A percentile compares a stretch with the other conserved stretches of the same genome.
Evolutionary conservation across 495 filamentous ascomycete genomes (phyloP).

Genomic region (Cenococcum geophilum): DNA sequence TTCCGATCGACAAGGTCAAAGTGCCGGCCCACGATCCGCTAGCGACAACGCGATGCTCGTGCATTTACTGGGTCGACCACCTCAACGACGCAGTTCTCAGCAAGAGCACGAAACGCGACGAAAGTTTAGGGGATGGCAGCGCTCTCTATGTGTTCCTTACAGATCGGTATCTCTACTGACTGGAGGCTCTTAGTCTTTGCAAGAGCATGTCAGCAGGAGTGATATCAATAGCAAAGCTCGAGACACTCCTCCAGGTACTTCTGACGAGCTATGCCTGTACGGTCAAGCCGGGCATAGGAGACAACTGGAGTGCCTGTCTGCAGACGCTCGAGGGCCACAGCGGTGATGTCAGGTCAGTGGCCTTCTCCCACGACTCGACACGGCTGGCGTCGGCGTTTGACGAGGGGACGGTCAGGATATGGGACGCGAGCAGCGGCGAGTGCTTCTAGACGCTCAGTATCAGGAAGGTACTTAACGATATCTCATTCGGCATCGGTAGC

Average conservation of each 20-base stretch:
- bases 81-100: neutral
- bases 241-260: slow-evolving; percentile 5
- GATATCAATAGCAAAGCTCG: slow-evolving; percentile 7
- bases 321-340: too few relatives aligned
- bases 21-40: neutral
- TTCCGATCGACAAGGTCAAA: slow-evolving; percentile 1
- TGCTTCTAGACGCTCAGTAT: too few relatives aligned
- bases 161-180: slow-evolving; percentile 45
- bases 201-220: neutral
- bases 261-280: neutral
- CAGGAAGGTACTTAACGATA: too few relatives aligned
- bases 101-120: neutral
- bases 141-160: slow-evolving; percentile 38
- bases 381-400: too few relatives aligned
- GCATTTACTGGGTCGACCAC: slow-evolving; percentile 4
- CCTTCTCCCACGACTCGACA: too few relatives aligned
- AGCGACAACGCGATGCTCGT: slow-evolving; percentile 1
- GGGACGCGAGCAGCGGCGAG: too few relatives aligned
- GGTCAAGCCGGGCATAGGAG: slow-evolving; percentile 14
- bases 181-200: slow-evolving; percentile 31
- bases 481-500: too few relatives aligned
- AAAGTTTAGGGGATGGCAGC: slow-evolving; percentile 17
- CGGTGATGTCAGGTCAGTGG: too few relatives aligned
- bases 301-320: too few relatives aligned
- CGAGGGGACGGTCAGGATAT: too few relatives aligned